Conservation (phyloP, 169 alveolate species). For the Plasmodium cynomolgi region DNA sequence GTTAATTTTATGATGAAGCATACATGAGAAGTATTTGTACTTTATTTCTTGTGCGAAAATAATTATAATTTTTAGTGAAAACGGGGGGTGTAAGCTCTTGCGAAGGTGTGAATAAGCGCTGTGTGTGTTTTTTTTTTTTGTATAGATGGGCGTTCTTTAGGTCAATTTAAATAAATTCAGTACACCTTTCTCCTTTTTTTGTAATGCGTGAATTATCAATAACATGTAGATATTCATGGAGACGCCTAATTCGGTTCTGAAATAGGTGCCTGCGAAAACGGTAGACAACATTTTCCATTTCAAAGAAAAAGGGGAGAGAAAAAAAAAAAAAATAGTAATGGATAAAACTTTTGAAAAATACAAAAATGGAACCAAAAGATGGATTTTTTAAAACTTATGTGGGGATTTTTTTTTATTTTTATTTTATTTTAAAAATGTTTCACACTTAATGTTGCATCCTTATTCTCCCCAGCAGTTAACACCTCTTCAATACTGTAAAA, state of each 20-base stretch:
- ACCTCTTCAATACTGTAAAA: too few species aligned
- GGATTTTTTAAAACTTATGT: background rate
- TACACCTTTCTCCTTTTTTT: background rate
- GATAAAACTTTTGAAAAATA: background rate
- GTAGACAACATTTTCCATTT: background rate
- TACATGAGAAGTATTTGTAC: background rate
- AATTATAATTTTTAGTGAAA: too few species aligned
- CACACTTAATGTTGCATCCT: too few species aligned
- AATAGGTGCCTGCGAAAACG: background rate
- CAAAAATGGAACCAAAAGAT: background rate
- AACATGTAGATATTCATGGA: background rate
- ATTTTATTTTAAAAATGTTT: too few species aligned
- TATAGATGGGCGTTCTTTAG: background rate
- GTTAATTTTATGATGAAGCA: background rate
- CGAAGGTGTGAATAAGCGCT: background rate
- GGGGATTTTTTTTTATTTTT: too few species aligned
- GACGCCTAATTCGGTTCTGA: background rate
- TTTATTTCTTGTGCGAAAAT: background rate
- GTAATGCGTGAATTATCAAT: background rate
- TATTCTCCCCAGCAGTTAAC: too few species aligned
- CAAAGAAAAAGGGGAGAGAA: background rate
- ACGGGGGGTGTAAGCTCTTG: background rate
- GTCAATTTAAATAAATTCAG: background rate
- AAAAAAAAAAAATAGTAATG: background rate
- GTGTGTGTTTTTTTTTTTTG: background rate